These are phyloP conservation scores for Astrephomene gubernaculifera DNA, from an alignment of 139 green algal species.

Conservation along the genomic window DNA sequence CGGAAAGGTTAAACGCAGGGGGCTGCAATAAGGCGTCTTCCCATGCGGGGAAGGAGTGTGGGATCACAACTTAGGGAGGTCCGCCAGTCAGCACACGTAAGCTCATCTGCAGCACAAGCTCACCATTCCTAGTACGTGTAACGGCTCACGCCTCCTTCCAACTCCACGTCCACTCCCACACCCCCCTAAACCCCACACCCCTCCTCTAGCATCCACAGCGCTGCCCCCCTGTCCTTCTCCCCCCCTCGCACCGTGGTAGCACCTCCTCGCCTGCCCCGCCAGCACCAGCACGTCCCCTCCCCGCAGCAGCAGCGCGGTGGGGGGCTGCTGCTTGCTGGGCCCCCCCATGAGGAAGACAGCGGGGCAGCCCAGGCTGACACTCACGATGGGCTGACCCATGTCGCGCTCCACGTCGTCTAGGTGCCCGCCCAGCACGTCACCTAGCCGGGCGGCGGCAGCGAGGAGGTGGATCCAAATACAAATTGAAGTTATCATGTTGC, in stretches of 20 bases:
- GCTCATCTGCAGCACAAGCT: not conserved
- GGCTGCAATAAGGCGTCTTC: not conserved
- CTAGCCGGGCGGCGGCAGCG: not conserved
- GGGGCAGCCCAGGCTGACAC: slow-evolving; percentile 83
- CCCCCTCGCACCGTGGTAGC: slow-evolving; percentile 76
- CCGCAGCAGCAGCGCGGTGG: slow-evolving; percentile 80
- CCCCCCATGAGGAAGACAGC: slow-evolving; percentile 92
- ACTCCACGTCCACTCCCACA: not conserved
- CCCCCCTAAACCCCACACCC: not conserved
- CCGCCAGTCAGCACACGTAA: not conserved
- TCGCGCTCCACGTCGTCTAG: slow-evolving; percentile 90
- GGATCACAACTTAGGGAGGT: not conserved
- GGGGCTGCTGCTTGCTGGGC: slow-evolving; percentile 61
- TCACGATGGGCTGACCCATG: slow-evolving; percentile 86
- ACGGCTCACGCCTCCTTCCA: not conserved
- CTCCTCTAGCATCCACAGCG: not conserved
- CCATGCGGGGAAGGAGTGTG: not conserved
- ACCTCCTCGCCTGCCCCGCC: slow-evolving; percentile 66
- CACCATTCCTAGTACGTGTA: not conserved
- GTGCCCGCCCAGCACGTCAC: slow-evolving; percentile 89
- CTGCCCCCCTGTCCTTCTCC: not conserved
- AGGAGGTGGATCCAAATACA: not conserved
- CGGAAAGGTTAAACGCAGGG: not conserved
- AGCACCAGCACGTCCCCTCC: slow-evolving; percentile 90
- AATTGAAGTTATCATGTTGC: not conserved